Conservation (phyloP, 2,329 filamentous ascomycete species). For the Sarocladium kiliense region DNA sequence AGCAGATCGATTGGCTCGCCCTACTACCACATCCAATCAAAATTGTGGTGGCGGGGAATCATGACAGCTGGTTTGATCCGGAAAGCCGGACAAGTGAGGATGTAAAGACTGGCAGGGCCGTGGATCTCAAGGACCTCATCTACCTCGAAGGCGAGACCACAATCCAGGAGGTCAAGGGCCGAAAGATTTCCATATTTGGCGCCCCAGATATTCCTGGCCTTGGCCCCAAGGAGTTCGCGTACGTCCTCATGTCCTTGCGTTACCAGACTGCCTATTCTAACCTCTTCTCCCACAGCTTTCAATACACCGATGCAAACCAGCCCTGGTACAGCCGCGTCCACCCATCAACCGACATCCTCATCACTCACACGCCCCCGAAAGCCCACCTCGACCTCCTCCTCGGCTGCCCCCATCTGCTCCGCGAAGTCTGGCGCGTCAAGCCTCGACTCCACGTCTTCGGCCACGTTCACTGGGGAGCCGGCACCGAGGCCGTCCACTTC, state of each 20-base stretch:
- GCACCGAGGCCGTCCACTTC: conserved; percentile 65
- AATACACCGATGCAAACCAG: conserved; percentile 61
- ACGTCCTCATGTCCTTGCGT: conserved; percentile 15
- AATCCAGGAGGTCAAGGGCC: conserved; percentile 56
- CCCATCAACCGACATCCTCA: conserved; percentile 65
- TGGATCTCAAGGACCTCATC: conserved; percentile 63
- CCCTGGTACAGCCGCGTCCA: conserved; percentile 72
- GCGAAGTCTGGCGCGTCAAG: conserved; percentile 68
- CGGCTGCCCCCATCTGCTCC: conserved; percentile 66
- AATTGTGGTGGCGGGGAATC: conserved; percentile 80
- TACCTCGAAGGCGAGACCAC: conserved; percentile 70
- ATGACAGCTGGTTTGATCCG: conserved; percentile 80
- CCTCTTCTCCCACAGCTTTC: conserved; percentile 64
- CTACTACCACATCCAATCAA: conserved; percentile 72
- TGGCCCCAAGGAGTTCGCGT: conserved; percentile 64
- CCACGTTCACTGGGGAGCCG: conserved; percentile 74
- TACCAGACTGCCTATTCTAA: no score
- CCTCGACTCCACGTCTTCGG: conserved; percentile 79
- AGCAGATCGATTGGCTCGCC: conserved; percentile 78
- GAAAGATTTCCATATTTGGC: conserved; percentile 63
- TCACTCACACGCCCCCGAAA: conserved; percentile 77
- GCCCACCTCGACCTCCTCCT: conserved; percentile 65
- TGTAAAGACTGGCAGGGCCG: conserved; percentile 39
- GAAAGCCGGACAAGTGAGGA: conserved; percentile 54
- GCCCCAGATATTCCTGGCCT: conserved; percentile 74